Percentiles rank a stretch among this genome's conserved stretches.
Evolutionary conservation across 2,329 filamentous ascomycete species (phyloP).

Genomic region (Hypoxylon sp.): DNA sequence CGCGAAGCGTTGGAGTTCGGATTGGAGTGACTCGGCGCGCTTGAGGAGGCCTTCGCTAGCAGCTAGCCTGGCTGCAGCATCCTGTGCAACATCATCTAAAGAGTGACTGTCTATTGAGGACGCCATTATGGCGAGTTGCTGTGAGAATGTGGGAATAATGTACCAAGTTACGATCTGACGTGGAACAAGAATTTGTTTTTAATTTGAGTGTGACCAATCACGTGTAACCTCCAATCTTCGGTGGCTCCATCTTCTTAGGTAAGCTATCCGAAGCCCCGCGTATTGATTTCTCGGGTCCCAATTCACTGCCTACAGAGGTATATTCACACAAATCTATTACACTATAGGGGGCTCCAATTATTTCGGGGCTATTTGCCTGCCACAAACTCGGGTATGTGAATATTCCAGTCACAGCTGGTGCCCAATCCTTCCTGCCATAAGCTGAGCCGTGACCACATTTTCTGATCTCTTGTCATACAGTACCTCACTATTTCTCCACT

Average conservation of each 20-base stretch:
- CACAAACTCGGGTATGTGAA: neutral
- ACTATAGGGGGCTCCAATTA: neutral
- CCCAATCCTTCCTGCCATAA: neutral
- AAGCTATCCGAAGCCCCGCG: neutral
- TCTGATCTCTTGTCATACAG: neutral
- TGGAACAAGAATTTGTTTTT: neutral
- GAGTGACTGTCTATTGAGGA: neutral
- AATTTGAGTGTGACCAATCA: neutral
- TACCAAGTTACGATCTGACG: neutral
- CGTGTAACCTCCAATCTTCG: neutral
- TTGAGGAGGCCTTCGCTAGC: conserved; percentile 28
- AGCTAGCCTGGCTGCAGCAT: conserved; percentile 22
- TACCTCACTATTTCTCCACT: neutral
- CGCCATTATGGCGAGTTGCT: conserved; percentile 4
- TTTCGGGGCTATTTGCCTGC: neutral
- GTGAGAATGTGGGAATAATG: neutral
- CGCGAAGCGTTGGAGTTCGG: conserved; percentile 48
- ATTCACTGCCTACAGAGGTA: neutral
- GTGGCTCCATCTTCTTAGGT: conserved; percentile 10
- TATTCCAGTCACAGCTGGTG: neutral
- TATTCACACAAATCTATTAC: neutral
- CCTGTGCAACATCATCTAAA: conserved; percentile 17
- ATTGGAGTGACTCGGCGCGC: conserved; percentile 43
- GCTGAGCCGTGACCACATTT: conserved; percentile 1
- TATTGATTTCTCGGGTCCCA: neutral